Conservation (phyloP, 257 asterid genomes). For the Solanum ossicruentum region DNA sequence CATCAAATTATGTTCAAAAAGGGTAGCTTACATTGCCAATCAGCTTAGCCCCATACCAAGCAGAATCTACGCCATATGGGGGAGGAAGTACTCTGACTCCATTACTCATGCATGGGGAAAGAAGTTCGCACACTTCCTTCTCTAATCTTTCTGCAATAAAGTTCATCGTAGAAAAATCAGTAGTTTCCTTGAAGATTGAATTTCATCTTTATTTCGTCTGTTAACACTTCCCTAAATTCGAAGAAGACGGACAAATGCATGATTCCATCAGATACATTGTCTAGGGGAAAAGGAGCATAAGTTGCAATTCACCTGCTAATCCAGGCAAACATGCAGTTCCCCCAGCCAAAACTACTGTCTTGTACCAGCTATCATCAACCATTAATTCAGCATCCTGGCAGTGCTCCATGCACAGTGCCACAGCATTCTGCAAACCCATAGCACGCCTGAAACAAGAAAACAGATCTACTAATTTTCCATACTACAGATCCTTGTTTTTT, state of each 20-base stretch:
- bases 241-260: neutral
- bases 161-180: neutral
- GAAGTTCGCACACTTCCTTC: constrained; percentile 50
- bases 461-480: neutral
- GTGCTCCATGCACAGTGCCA: constrained; percentile 89
- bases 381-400: constrained; percentile 76
- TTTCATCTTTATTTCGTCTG: neutral
- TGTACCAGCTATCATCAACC: constrained; percentile 67
- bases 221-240: neutral
- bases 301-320: constrained; percentile 56
- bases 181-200: neutral
- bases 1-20: neutral
- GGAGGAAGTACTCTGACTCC: constrained; percentile 82
- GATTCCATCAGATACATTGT: neutral
- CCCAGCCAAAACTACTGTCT: constrained; percentile 75
- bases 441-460: constrained; percentile 48
- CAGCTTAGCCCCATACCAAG: constrained; percentile 92
- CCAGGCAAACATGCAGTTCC: constrained; percentile 97
- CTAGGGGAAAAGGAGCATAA: neutral
- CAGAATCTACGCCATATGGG: constrained; percentile 77
- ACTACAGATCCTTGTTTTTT: neutral
- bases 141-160: constrained; percentile 63
- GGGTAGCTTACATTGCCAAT: constrained; percentile 66
- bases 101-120: constrained; percentile 30
- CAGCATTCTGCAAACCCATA: constrained; percentile 80